phyloP scores from a whole-genome alignment of 2,329 filamentous ascomycete species.

The Fusarium annulatum region DNA sequence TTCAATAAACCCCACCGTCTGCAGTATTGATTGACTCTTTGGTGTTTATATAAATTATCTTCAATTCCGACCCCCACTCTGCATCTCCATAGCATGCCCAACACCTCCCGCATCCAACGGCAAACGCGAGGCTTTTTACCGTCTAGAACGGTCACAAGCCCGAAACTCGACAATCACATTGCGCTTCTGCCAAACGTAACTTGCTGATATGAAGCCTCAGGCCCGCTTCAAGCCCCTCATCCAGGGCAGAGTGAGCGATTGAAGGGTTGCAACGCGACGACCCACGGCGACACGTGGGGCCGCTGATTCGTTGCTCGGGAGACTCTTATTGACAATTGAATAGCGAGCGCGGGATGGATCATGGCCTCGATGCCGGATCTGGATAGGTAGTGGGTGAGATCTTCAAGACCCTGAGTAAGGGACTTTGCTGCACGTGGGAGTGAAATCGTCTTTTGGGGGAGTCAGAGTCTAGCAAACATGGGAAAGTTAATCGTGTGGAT shows the following conservation, averaged over 20 bases:
- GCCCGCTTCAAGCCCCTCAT: slow-evolving; percentile 28
- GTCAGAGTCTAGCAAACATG: neutral
- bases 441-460: neutral
- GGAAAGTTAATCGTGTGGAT: slow-evolving; percentile 2
- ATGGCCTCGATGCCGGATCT: slow-evolving; percentile 3
- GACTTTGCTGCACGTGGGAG: slow-evolving; percentile 24
- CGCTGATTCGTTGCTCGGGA: slow-evolving; percentile 43
- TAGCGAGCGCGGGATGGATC: slow-evolving; percentile 9
- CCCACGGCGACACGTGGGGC: slow-evolving; percentile 44
- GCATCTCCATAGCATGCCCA: neutral
- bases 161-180: slow-evolving; percentile 30
- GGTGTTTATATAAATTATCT: slow-evolving; percentile 37
- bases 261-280: slow-evolving; percentile 23
- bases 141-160: slow-evolving; percentile 11
- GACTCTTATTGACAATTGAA: slow-evolving; percentile 16
- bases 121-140: slow-evolving; percentile 22
- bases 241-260: neutral
- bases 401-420: neutral
- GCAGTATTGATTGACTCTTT: neutral
- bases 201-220: slow-evolving; percentile 22
- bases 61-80: slow-evolving; percentile 18
- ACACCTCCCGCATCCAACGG: slow-evolving; percentile 11
- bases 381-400: slow-evolving; percentile 7
- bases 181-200: slow-evolving; percentile 22
- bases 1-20: neutral